phyloP scores from a whole-genome alignment of 2,329 filamentous ascomycete genomes.

The Hymenoscyphus infarciens region DNA sequence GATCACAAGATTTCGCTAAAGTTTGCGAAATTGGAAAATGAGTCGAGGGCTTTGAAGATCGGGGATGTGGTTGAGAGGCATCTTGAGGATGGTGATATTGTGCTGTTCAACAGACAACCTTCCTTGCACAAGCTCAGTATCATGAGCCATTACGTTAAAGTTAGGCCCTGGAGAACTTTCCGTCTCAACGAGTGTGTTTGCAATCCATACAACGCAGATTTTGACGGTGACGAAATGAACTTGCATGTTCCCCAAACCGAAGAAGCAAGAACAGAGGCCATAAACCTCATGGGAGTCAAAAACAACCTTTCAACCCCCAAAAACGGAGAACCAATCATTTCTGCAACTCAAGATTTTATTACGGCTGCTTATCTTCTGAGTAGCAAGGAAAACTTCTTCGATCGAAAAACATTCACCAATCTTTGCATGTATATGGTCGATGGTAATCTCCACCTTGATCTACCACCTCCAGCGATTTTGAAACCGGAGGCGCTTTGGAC shows the following conservation, averaged over 20 bases:
- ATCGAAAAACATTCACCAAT: slow-evolving; percentile 82
- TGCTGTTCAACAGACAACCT: slow-evolving; percentile 96
- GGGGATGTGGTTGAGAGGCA: slow-evolving; percentile 94
- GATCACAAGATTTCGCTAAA: slow-evolving; percentile 71
- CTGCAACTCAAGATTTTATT: slow-evolving; percentile 99
- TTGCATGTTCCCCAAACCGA: slow-evolving; percentile 96
- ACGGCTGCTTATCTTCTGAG: slow-evolving; percentile 89
- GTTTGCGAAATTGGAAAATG: slow-evolving; percentile 65
- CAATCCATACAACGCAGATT: slow-evolving; percentile 97
- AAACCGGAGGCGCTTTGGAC: slow-evolving; percentile 91
- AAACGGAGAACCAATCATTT: slow-evolving; percentile 96
- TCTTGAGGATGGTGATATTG: slow-evolving; percentile 90
- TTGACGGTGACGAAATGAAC: slow-evolving; percentile 99
- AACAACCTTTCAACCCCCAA: slow-evolving; percentile 94
- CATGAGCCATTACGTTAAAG: slow-evolving; percentile 89
- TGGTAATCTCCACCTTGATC: slow-evolving; percentile 69
- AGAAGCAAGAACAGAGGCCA: slow-evolving; percentile 91
- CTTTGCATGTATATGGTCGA: slow-evolving; percentile 94
- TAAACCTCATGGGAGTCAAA: slow-evolving; percentile 96
- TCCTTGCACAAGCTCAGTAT: slow-evolving; percentile 99
- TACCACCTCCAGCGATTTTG: slow-evolving; percentile 81
- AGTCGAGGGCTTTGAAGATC: slow-evolving; percentile 71
- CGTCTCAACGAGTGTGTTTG: slow-evolving; percentile 97
- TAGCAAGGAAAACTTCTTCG: slow-evolving; percentile 89
- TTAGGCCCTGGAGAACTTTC: slow-evolving; percentile 93